phyloP scores from a whole-genome alignment of 208 protist species.

The Trypanosoma cruzi region DNA sequence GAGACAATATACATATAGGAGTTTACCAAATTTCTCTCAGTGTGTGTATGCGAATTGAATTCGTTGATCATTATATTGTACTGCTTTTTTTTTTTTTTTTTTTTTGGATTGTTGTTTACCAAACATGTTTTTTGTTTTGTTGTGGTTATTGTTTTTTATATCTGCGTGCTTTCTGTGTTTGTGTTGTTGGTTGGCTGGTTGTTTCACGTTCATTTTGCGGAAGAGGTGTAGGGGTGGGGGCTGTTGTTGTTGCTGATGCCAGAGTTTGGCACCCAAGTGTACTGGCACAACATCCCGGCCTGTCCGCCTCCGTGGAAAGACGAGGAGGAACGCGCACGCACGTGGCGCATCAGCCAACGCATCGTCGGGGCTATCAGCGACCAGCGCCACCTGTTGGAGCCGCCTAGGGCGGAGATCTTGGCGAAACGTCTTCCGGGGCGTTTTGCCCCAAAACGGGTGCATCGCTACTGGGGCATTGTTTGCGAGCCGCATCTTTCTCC shows the following conservation, averaged over 20 bases:
- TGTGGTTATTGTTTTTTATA: conserved; percentile 9
- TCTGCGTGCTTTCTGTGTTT: not conserved
- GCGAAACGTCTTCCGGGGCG: not conserved
- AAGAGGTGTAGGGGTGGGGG: no score
- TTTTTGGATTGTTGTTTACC: conserved; percentile 31
- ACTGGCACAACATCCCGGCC: conserved; percentile 30
- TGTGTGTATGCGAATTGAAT: not conserved
- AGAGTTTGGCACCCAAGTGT: conserved; percentile 30
- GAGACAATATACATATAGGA: not conserved
- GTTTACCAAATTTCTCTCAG: not conserved
- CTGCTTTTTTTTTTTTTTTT: not conserved
- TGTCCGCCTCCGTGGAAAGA: conserved; percentile 22
- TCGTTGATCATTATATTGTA: not conserved
- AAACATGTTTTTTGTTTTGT: not conserved
- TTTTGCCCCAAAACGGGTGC: not conserved
- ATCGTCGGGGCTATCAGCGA: conserved; percentile 2
- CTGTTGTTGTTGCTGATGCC: conserved; percentile 14
- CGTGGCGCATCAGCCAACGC: conserved; percentile 2
- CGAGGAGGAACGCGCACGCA: conserved; percentile 9
- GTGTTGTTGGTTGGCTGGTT: conserved; percentile 5
- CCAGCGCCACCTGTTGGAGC: conserved; percentile 3
- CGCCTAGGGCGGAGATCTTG: not conserved
- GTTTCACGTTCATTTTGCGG: conserved; percentile 7
- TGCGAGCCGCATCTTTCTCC: conserved; percentile 58
- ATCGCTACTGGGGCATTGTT: conserved; percentile 38